Evolutionary conservation across 129 eudicot genomes (phyloP), one percentile per base, ranked within the genome.

Genomic region (Chrysanthemum seticuspe): DNA sequence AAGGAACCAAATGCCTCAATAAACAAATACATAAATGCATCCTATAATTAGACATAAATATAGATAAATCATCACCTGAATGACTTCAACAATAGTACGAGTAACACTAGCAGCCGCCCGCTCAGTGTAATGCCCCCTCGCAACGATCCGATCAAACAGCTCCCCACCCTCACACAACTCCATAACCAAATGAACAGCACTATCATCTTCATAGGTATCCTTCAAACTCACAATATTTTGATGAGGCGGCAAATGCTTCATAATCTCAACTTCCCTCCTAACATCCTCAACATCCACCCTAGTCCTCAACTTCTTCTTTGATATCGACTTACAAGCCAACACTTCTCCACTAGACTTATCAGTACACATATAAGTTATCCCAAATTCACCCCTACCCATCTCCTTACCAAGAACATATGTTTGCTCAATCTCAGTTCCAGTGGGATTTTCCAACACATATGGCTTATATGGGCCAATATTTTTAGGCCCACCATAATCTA

Each of bases 141-240:
- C 97, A 67, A 91, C 97, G 57, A 91, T 91, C 76, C 97, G 78
- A 82, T 91, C 97, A 74, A 91, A 91, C 80, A 91, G 67, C 40
- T 91, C 97, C 12, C 97, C 97, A 11, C 97, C 97, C 67, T 85
- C 97, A 62, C 97, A 91, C 83, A 88, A 74, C 82, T 91, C 97
- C 97, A 91, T 91, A 70, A 91, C 97, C 71, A 91, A 70, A 56
- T 91, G 97, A 19, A 91, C 97, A 1, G 97, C 97, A 57, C 54
- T 62, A 77, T 85, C 90, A 76, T 91, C 97, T 78, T 91, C 97
- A 78, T 85, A 91, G 68, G 97, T 86, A 40, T 80, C 97, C 92
- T 88, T 91, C 77, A 91, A 83, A 72, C 72, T 88, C 60, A 91
- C 91, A 27, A 91, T 86, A 76, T 91, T 91, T 4, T 83, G 79